Percentiles rank a stretch among this genome's conserved stretches.
Evolutionary conservation across 2,329 filamentous ascomycete species (phyloP).

Genomic region (Sodiomyces alkalinus): DNA sequence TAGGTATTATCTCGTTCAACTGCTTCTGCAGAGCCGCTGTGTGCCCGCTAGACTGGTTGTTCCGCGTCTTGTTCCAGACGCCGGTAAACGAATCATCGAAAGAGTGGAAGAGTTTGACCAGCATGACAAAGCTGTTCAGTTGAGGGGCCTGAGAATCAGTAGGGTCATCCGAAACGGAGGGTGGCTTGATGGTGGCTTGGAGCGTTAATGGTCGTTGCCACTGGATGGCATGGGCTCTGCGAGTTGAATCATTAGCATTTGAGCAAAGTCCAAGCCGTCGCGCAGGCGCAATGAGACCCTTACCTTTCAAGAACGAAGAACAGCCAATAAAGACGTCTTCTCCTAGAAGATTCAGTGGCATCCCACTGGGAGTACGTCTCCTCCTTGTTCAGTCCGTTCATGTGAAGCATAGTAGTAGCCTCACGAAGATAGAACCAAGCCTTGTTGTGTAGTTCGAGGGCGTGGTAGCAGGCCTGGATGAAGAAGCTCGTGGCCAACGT

Average conservation of each 20-base stretch:
- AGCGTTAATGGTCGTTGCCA: slow-evolving; percentile 55
- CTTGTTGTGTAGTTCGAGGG: slow-evolving; percentile 56
- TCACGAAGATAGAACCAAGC: slow-evolving; percentile 72
- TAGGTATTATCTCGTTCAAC: slow-evolving; percentile 37
- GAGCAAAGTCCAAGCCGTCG: no score
- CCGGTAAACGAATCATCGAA: slow-evolving; percentile 51
- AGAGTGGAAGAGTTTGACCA: slow-evolving; percentile 47
- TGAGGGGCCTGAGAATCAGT: slow-evolving; percentile 37
- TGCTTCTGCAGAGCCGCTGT: slow-evolving; percentile 46
- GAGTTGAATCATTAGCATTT: slow-evolving; percentile 2
- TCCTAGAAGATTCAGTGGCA: slow-evolving; percentile 43
- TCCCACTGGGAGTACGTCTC: slow-evolving; percentile 45
- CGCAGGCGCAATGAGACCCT: no score
- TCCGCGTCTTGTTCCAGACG: slow-evolving; percentile 50
- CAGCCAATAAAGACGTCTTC: slow-evolving; percentile 58
- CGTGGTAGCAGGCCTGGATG: slow-evolving; percentile 57
- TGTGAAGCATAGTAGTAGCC: slow-evolving; percentile 53
- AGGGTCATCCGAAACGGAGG: slow-evolving; percentile 44
- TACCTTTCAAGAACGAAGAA: slow-evolving; percentile 57
- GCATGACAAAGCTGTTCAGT: slow-evolving; percentile 39
- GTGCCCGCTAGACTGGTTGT: slow-evolving; percentile 40
- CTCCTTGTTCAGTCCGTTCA: slow-evolving; percentile 46
- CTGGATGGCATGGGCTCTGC: slow-evolving; percentile 57
- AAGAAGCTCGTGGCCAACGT: slow-evolving; percentile 64
- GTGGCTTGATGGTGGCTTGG: slow-evolving; percentile 52